These are phyloP conservation scores for Taxillus chinensis DNA, from an alignment of 164 flowering plant genomes.

Conservation along the genomic window DNA sequence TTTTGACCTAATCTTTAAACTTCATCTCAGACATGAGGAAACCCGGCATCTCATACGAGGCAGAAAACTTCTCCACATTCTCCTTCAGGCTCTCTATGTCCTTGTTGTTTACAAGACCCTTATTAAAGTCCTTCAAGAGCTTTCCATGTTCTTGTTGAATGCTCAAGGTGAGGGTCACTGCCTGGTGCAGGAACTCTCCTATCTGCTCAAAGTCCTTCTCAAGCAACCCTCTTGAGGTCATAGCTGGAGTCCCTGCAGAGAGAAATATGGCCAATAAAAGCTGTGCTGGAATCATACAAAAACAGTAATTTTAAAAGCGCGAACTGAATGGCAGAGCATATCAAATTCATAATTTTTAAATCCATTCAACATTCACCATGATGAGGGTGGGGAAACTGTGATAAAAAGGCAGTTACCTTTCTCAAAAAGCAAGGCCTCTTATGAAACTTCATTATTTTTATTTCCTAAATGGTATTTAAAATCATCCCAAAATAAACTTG, in stretches of 20 bases:
- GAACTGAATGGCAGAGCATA: no score
- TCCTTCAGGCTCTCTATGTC: slow-evolving; percentile 81
- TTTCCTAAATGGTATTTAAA: no score
- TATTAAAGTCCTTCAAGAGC: slow-evolving; percentile 98
- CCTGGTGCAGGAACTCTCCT: slow-evolving; percentile 89
- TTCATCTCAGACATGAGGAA: slow-evolving; percentile 82
- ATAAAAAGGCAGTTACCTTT: no score
- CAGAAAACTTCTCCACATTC: slow-evolving; percentile 81
- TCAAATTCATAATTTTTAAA: no score
- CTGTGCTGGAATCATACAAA: no score
- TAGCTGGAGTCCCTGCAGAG: slow-evolving; percentile 83
- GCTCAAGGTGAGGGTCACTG: slow-evolving; percentile 64
- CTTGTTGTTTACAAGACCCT: slow-evolving; percentile 89
- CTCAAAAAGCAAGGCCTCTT: no score
- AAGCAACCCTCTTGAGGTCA: slow-evolving; percentile 95
- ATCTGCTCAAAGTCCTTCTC: slow-evolving; percentile 99
- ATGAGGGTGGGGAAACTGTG: no score
- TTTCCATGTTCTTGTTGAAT: slow-evolving; percentile 89
- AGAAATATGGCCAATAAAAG: no score
- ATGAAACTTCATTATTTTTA: no score
- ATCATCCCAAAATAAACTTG: no score
- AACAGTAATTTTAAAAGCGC: no score
- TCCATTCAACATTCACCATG: no score
- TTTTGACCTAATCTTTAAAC: slow-evolving; percentile 53
- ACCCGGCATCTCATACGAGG: slow-evolving; percentile 97